Base-by-base conservation (phyloP, 208 protist genomes). In the Trypanosoma congolense region DNA sequence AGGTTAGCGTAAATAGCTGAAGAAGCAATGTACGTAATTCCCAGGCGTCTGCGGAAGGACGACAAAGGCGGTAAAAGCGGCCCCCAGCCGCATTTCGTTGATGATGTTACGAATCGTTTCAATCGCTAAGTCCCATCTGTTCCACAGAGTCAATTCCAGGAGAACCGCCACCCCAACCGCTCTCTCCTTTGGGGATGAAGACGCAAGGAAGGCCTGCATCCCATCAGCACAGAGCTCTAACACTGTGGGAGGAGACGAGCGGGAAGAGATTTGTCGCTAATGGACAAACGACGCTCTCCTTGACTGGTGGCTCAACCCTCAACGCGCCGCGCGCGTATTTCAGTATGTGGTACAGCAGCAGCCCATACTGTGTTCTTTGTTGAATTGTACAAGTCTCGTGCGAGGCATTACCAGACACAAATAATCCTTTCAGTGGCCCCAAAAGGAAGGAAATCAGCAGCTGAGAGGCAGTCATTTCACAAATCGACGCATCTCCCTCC, bases 291-390 rank as follows among this genome's bases (percentile, higher is more conserved):
- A 16, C 21, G 24, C 12, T 26, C 29, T 40, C 18, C 4, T 1
- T 56, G 12, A 25, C n/a, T 45, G 12, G 31, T 12, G 30, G 18
- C 4, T 18, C 35, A 49, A 31, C 29, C n/a, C 25, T 21, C 1
- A 56, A 48, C 22, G 41, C 16, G 29, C 22, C 24, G 12, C 53
- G 53, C 5, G 30, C 41, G n/a, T 64, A 44, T 21, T 30, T 22
- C n/a, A 73, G 29, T 6, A 69, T 53, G 44, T 73, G 61, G 35
- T 64, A 58, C 3, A 73, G 6, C 45, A 73, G 57, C 1, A 73
- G 21, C 24, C 60, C 52, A 43, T 59, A 73, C 30, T 64, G 65
- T 16, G 38, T 28, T 0, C 31, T 35, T 24, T 29, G 25, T 26
- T 50, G 40, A 31, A 1, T 25, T 35, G 18, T 31, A 50, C 16